Conservation (phyloP, 2,329 filamentous ascomycete genomes). For the Purpureocillium takamizusanense region DNA sequence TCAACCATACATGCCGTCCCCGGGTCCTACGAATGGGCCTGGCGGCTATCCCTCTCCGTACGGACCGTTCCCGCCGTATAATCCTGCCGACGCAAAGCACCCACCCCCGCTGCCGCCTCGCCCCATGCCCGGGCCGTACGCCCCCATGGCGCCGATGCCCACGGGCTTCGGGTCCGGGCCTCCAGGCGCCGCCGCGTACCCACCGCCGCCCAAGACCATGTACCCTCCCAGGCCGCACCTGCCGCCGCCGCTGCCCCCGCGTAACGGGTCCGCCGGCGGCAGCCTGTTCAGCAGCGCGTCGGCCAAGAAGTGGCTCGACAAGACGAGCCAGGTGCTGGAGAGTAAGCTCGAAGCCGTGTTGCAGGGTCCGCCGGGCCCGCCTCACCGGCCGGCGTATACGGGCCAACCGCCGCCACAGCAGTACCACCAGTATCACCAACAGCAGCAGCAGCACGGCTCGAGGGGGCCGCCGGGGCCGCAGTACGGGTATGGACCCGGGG, state of each 20-base stretch:
- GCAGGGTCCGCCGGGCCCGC: slow-evolving; percentile 11
- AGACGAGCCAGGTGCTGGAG: slow-evolving; percentile 24
- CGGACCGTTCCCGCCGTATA: slow-evolving; percentile 1
- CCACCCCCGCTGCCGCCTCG: too few species aligned
- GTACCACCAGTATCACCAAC: slow-evolving; percentile 1
- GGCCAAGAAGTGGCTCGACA: slow-evolving; percentile 24
- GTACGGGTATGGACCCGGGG: neutral
- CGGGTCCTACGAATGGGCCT: neutral
- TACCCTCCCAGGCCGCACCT: slow-evolving; percentile 15
- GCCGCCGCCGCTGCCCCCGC: slow-evolving; percentile 7
- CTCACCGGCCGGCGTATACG: slow-evolving; percentile 5
- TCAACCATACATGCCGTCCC: slow-evolving; percentile 3
- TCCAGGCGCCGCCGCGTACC: slow-evolving; percentile 16
- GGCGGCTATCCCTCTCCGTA: slow-evolving; percentile 1
- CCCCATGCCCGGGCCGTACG: too few species aligned
- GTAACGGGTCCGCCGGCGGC: slow-evolving; percentile 7
- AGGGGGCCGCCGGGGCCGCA: neutral
- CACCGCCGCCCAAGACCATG: slow-evolving; percentile 21
- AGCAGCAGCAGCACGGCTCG: neutral
- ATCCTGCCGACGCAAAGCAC: slow-evolving; percentile 5
- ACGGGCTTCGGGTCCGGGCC: slow-evolving; percentile 11
- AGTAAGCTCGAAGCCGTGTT: slow-evolving; percentile 20
- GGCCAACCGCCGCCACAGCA: neutral
- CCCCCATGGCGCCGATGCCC: neutral
- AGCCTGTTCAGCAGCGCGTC: slow-evolving; percentile 23